A percentile compares a stretch with the other conserved stretches of the same genome.
Conservation (phyloP, 371 early-diverging fungal species). For the Rhizopus sp. region DNA sequence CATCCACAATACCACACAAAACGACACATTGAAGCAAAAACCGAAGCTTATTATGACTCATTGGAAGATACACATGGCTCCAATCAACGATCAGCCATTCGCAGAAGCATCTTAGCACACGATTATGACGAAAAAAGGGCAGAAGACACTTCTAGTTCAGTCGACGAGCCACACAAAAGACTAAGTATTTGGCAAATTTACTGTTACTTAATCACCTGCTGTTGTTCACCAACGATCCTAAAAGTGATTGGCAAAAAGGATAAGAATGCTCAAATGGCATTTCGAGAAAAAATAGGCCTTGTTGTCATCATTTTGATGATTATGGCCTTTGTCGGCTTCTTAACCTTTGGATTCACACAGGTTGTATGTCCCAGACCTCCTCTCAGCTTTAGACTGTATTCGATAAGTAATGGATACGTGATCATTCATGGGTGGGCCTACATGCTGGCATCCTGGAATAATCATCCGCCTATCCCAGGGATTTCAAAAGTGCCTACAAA, state of each 20-base stretch:
- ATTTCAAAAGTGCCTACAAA: conserved; percentile 44
- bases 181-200: conserved; percentile 42
- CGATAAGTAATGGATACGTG: conserved; percentile 49
- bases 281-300: conserved; percentile 84
- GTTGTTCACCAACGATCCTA: conserved; percentile 52
- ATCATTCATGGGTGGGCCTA: conserved; percentile 66
- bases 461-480: conserved; percentile 54
- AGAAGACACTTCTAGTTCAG: not conserved
- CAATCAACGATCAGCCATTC: conserved; percentile 19
- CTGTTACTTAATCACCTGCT: conserved; percentile 59
- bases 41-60: conserved; percentile 7
- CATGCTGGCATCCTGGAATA: conserved; percentile 55
- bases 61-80: conserved; percentile 13
- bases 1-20: conserved; percentile 62
- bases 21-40: conserved; percentile 13
- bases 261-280: conserved; percentile 72
- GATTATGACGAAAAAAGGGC: conserved; percentile 17
- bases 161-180: conserved; percentile 1
- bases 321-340: conserved; percentile 73
- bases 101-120: conserved; percentile 24
- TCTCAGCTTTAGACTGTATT: conserved; percentile 39
- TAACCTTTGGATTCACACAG: conserved; percentile 74
- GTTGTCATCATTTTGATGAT: conserved; percentile 70
- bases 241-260: conserved; percentile 51
- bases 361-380: conserved; percentile 59